Conservation (phyloP, 2,329 filamentous ascomycete species). For the Colletotrichum tabaci region DNA sequence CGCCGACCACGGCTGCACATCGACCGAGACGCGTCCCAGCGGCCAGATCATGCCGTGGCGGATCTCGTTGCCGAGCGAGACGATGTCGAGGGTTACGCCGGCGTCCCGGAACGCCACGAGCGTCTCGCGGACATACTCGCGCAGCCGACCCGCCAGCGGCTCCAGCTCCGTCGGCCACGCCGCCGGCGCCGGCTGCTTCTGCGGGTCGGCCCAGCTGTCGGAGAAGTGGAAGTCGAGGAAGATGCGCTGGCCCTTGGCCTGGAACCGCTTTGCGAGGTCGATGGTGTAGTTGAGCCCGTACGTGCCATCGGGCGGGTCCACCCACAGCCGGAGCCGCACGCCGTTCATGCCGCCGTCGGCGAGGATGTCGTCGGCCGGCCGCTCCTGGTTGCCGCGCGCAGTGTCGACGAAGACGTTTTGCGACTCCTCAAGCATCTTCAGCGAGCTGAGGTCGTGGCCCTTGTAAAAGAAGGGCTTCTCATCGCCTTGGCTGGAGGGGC, state of each 20-base stretch:
- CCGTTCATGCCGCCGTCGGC: constrained; percentile 40
- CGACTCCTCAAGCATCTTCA: constrained; percentile 38
- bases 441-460: constrained; percentile 38
- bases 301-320: constrained; percentile 36
- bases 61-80: constrained; percentile 57
- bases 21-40: constrained; percentile 50
- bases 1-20: constrained; percentile 50
- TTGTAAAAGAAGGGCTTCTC: constrained; percentile 37
- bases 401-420: constrained; percentile 37
- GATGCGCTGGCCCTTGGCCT: constrained; percentile 53
- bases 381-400: constrained; percentile 28
- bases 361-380: constrained; percentile 37
- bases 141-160: constrained; percentile 49
- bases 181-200: constrained; percentile 51
- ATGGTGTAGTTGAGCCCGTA: constrained; percentile 45
- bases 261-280: constrained; percentile 51
- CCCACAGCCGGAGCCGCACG: constrained; percentile 38
- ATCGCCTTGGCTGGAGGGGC: not conserved
- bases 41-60: constrained; percentile 53
- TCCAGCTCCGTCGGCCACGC: constrained; percentile 52
- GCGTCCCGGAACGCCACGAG: constrained; percentile 56
- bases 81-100: constrained; percentile 54
- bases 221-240: constrained; percentile 55
- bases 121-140: constrained; percentile 52
- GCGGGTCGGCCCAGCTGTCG: constrained; percentile 53